Conservation (phyloP, 257 asterid species). For the Scutellaria minor region DNA sequence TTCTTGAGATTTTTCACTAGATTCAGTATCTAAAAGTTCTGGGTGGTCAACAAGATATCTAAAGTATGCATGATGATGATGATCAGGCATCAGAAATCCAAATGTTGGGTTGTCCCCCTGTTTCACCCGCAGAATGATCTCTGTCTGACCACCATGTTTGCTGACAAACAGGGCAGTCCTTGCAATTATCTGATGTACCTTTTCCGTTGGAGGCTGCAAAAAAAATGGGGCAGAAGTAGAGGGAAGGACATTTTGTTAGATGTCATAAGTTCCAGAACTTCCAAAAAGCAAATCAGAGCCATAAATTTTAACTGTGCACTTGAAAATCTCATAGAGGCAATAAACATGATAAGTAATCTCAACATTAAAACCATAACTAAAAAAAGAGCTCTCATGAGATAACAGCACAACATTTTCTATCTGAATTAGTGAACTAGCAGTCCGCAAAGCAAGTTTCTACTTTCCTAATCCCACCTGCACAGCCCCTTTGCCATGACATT, state of each 20-base stretch:
- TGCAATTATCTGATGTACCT: conserved; percentile 87
- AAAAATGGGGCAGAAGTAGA: conserved; percentile 20
- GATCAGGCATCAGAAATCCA: conserved; percentile 94
- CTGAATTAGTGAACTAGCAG: conserved; percentile 52
- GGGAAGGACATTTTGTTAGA: conserved; percentile 35
- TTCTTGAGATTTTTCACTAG: conserved; percentile 51
- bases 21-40: conserved; percentile 57
- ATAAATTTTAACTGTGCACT: neutral
- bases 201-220: conserved; percentile 91
- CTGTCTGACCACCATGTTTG: conserved; percentile 92
- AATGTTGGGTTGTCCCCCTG: conserved; percentile 95
- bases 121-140: conserved; percentile 88
- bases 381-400: conserved; percentile 30
- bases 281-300: conserved; percentile 31
- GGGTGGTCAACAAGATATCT: conserved; percentile 89
- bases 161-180: conserved; percentile 92
- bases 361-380: conserved; percentile 28
- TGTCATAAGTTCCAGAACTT: conserved; percentile 44
- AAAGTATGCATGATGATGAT: conserved; percentile 84
- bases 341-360: neutral
- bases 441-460: conserved; percentile 59
- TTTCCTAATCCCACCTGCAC: conserved; percentile 98
- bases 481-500: conserved; percentile 76
- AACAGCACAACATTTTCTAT: conserved; percentile 45
- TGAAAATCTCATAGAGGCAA: neutral